Conservation (phyloP, 2,329 filamentous ascomycete genomes). For the Cladosporium sp. region DNA sequence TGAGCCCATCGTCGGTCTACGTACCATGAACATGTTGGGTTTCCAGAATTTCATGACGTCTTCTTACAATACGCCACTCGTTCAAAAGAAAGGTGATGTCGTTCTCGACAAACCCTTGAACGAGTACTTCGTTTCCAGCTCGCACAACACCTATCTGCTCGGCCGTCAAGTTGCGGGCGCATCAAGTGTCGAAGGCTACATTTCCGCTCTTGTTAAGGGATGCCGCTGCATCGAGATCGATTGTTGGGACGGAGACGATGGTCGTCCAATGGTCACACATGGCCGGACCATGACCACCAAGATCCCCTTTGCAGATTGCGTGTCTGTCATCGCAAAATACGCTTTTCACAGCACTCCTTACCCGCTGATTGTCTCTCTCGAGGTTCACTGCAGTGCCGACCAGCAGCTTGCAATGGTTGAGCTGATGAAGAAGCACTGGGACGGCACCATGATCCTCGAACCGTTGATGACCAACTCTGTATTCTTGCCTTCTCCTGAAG, state of each 20-base stretch:
- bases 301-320: slow-evolving; percentile 86
- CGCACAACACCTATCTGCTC: slow-evolving; percentile 95
- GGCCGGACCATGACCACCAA: slow-evolving; percentile 84
- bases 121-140: slow-evolving; percentile 97
- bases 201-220: slow-evolving; percentile 78
- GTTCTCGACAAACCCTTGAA: slow-evolving; percentile 79
- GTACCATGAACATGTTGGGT: slow-evolving; percentile 70
- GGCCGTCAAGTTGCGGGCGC: slow-evolving; percentile 85
- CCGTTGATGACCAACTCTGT: slow-evolving; percentile 66
- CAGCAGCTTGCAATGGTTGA: slow-evolving; percentile 88
- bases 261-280: slow-evolving; percentile 84
- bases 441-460: slow-evolving; percentile 70
- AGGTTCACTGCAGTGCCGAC: slow-evolving; percentile 81
- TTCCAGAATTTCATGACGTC: slow-evolving; percentile 77
- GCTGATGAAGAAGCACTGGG: slow-evolving; percentile 82
- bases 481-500: slow-evolving; percentile 76
- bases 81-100: slow-evolving; percentile 22
- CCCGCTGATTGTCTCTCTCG: slow-evolving; percentile 89
- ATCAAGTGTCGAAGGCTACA: slow-evolving; percentile 94
- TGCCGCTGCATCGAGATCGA: slow-evolving; percentile 97
- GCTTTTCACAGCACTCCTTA: slow-evolving; percentile 85
- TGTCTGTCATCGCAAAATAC: slow-evolving; percentile 90
- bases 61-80: slow-evolving; percentile 30
- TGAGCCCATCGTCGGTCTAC: slow-evolving; percentile 40
- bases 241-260: slow-evolving; percentile 92